A percentile compares a stretch with the other conserved stretches of the same genome.
These are phyloP conservation scores for Xylariaceae sp. DNA, from an alignment of 2,329 filamentous ascomycete species.

Conservation along the genomic window DNA sequence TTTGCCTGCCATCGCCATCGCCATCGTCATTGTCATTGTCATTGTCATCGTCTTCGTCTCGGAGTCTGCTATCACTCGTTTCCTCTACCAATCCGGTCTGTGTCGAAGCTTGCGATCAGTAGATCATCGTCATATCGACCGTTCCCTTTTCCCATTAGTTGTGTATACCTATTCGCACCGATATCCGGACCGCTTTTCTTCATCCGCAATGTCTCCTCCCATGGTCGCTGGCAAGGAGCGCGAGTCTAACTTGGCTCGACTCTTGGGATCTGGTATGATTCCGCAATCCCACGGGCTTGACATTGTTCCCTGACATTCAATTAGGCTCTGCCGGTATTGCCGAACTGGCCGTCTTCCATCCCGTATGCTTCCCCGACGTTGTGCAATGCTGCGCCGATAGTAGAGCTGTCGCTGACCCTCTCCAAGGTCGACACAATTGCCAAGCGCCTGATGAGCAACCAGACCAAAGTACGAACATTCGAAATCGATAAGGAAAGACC, in stretches of 20 bases:
- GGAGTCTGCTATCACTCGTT: slow-evolving; percentile 3
- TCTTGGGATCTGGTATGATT: slow-evolving; percentile 79
- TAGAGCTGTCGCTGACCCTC: slow-evolving; percentile 21
- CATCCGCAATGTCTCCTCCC: slow-evolving; percentile 55
- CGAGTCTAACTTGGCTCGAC: slow-evolving; percentile 83
- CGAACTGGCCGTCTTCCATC: slow-evolving; percentile 70
- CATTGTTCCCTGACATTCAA: neutral
- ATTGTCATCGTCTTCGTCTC: slow-evolving; percentile 4
- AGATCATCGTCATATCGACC: neutral
- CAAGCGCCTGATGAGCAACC: slow-evolving; percentile 99
- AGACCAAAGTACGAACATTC: slow-evolving; percentile 66
- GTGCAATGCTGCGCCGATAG: slow-evolving; percentile 4
- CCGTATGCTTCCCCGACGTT: slow-evolving; percentile 39
- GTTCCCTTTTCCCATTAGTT: neutral
- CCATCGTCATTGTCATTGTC: slow-evolving; percentile 3
- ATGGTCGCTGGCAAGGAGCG: slow-evolving; percentile 53
- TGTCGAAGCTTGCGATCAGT: neutral
- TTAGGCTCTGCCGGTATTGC: slow-evolving; percentile 58
- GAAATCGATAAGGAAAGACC: neutral
- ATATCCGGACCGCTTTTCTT: neutral
- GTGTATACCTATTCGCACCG: neutral
- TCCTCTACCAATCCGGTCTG: neutral
- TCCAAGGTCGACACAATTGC: slow-evolving; percentile 90
- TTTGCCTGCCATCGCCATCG: slow-evolving; percentile 12
- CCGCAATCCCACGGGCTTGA: neutral